Evolutionary conservation across 495 filamentous ascomycete genomes (phyloP).

Genomic region (Penicillium parvum): DNA sequence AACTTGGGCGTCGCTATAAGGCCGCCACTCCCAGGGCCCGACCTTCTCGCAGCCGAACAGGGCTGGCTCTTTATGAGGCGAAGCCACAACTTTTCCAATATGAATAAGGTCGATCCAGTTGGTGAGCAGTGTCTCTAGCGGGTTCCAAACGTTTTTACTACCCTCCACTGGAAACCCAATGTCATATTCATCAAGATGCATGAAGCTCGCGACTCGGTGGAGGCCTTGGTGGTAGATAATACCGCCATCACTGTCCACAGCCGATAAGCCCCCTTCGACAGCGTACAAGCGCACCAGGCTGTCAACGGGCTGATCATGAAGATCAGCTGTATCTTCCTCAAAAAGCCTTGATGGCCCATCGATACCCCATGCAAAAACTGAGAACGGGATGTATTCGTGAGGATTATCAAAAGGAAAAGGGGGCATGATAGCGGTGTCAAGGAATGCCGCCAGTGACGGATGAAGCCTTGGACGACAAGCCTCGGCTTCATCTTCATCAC

Average conservation of each 20-base stretch:
- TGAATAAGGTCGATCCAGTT: slow-evolving; percentile 31
- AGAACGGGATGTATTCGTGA: slow-evolving; percentile 6
- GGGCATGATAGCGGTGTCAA: slow-evolving; percentile 8
- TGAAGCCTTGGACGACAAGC: slow-evolving; percentile 12
- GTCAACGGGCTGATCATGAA: slow-evolving; percentile 9
- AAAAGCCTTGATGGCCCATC: slow-evolving; percentile 1
- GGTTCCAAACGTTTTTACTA: slow-evolving; percentile 24
- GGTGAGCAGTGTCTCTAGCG: slow-evolving; percentile 34
- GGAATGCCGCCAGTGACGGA: slow-evolving; percentile 11
- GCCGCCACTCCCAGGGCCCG: slow-evolving; percentile 17
- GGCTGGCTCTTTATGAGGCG: slow-evolving; percentile 14
- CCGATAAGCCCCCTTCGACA: slow-evolving; percentile 5
- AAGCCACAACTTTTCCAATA: slow-evolving; percentile 25
- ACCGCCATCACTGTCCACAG: slow-evolving; percentile 1
- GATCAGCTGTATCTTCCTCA: slow-evolving; percentile 6
- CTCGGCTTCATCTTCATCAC: slow-evolving; percentile 7
- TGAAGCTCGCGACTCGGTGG: slow-evolving; percentile 11
- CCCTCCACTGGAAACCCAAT: slow-evolving; percentile 11
- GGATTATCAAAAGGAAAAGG: slow-evolving; percentile 5
- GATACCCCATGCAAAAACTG: slow-evolving; percentile 8
- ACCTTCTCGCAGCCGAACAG: slow-evolving; percentile 12
- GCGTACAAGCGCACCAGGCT: slow-evolving; percentile 9
- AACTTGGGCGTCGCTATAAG: slow-evolving; percentile 15
- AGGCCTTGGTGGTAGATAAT: slow-evolving; percentile 13
- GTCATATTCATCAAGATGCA: slow-evolving; percentile 9